Conservation (phyloP, 2,329 filamentous ascomycete species). For the Monilinia fructicola region DNA sequence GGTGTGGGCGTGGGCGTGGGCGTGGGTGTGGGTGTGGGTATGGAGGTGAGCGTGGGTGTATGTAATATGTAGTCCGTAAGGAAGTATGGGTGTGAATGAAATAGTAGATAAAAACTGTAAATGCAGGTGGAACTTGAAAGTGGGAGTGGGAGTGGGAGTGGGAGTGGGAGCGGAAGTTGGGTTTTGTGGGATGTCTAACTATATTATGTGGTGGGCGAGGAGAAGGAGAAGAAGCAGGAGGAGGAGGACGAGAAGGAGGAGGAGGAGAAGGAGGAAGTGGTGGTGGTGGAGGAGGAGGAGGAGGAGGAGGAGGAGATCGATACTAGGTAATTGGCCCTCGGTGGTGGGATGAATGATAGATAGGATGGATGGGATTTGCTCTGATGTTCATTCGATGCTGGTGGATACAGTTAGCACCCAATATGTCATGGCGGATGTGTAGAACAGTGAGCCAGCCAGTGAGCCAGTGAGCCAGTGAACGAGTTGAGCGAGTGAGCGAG, state of each 20-base stretch:
- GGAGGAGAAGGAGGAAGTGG: neutral
- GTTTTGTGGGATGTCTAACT: neutral
- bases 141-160: neutral
- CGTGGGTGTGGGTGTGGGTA: neutral
- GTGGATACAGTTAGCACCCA: neutral
- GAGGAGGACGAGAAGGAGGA: neutral
- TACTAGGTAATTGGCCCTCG: neutral
- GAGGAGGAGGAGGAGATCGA: neutral
- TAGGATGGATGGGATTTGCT: constrained; percentile 12
- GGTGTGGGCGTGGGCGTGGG: no score
- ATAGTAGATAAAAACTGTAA: no score
- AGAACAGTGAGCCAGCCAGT: constrained; percentile 7
- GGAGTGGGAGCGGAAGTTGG: neutral
- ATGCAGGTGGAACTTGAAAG: neutral
- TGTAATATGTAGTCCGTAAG: neutral
- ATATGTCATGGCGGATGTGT: constrained; percentile 20
- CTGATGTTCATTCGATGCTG: constrained; percentile 3
- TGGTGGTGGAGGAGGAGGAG: neutral
- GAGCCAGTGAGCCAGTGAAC: neutral
- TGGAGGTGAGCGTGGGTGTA: neutral
- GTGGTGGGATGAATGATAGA: constrained; percentile 1
- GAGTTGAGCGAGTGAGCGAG: neutral
- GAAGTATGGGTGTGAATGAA: neutral
- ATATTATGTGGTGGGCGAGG: neutral
- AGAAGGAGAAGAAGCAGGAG: neutral